Evolutionary conservation across 1,284 basidiomycete species (phyloP), one percentile per base, ranked within the genome.

Genomic region (Polyporus tsugae): DNA sequence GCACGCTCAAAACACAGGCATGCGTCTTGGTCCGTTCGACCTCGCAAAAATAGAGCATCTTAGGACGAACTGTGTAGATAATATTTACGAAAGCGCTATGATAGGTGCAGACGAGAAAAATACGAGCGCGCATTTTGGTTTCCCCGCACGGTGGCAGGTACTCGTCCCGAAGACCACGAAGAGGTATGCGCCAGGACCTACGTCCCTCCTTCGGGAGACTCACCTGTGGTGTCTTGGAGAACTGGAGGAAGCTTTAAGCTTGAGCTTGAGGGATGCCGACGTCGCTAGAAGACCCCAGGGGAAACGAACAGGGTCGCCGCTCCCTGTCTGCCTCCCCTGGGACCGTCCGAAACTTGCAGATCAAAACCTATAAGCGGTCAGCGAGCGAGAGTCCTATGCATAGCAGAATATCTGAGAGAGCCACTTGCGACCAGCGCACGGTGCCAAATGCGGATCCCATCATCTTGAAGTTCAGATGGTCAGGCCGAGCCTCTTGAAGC

Each of bases 161-260:
- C 46, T 52, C 46, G 46, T 52, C 46, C 46, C 46, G 46, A 52
- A 25, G 46, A 52, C 46, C 46, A 52, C 46, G 46, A 52, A 52
- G 46, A 52, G 46, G 46, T 52, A 52, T 25, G 22, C 46, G 46
- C 46, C 46, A 52, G 46, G 22, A 52, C 46, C 22, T 22, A 52
- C 0, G 46, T 52, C 46, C 46, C 46, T 52, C 46, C 46, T 25
- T 13, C 46, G 11, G 46, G 46, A 52, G n/a, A 52, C 46, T 52
- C 22, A 52, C 46, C 46, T 52, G n/a, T 4, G 46, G 11, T 17
- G n/a, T 22, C 46, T 22, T 49, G n/a, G 6, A 10, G 7, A 22
- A 9, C n/a, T 46, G 1, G 44, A 46, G n/a, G 44, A 11, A 19
- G 6, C 44, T 46, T 22, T 9, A 9, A 25, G n/a, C 22, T 49